A percentile compares a stretch with the other conserved stretches of the same genome.
Evolutionary conservation across 1,284 basidiomycete species (phyloP).

Genomic region (Clitocybe nebularis): DNA sequence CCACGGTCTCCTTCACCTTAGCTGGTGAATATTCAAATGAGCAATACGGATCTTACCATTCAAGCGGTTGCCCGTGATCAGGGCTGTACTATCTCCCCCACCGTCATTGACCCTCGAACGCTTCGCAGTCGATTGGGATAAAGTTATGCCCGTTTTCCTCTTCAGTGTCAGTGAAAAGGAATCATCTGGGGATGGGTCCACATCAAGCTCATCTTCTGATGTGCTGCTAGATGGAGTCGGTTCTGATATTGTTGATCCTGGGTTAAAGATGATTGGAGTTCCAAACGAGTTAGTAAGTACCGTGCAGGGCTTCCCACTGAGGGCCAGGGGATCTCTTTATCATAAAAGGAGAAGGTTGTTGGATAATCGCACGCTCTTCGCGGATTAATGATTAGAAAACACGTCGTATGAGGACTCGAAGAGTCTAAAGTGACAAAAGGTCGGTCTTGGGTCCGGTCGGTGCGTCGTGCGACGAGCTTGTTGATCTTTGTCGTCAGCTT

Average conservation of each 20-base stretch:
- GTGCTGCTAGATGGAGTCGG: constrained; percentile 4
- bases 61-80: background rate
- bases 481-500: no score
- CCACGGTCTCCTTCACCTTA: background rate
- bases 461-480: no score
- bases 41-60: background rate
- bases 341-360: constrained; percentile 3
- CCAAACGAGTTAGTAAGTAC: constrained; percentile 1
- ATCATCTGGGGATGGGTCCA: background rate
- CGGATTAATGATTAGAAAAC: no score
- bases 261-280: background rate
- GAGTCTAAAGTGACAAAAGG: no score
- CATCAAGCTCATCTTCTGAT: constrained; percentile 1
- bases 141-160: constrained; percentile 1
- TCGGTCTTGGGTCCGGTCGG: no score
- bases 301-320: constrained; percentile 13
- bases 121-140: background rate
- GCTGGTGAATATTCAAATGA: background rate
- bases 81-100: background rate
- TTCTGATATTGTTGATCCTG: background rate
- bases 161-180: background rate
- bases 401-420: no score
- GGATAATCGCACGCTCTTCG: no score
- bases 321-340: constrained; percentile 9
- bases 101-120: constrained; percentile 1